These are phyloP conservation scores for Pinus tabuliformis DNA, from an alignment of 75 land plant species.

Conservation along the genomic window DNA sequence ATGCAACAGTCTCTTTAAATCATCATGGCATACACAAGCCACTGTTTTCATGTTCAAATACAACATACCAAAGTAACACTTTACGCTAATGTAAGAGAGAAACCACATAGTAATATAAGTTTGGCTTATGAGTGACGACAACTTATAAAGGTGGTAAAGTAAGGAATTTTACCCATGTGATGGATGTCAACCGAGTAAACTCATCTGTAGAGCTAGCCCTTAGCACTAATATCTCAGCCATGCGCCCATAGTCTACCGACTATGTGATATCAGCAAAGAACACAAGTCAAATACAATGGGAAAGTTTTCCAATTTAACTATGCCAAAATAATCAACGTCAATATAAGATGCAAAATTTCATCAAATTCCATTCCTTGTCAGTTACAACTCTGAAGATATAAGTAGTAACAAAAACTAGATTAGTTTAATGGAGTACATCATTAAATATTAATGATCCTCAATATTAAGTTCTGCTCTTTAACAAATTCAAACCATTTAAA, in stretches of 20 bases:
- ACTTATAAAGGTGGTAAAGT: not conserved
- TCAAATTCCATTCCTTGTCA: not conserved
- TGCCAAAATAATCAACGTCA: not conserved
- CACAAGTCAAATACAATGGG: not conserved
- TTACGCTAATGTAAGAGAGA: not conserved
- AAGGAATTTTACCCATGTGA: slow-evolving; percentile 77
- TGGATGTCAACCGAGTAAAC: slow-evolving; percentile 92
- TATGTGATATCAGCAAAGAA: slow-evolving; percentile 20
- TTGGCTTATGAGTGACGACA: not conserved
- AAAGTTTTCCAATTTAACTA: not conserved
- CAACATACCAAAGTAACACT: not conserved
- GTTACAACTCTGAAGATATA: slow-evolving; percentile 7
- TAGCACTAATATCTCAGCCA: slow-evolving; percentile 97
- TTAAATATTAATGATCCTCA: not conserved
- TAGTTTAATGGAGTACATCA: not conserved
- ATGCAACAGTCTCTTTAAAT: slow-evolving; percentile 8
- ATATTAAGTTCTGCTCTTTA: not conserved
- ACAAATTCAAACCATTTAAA: no score
- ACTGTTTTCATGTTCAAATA: not conserved
- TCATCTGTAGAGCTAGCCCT: slow-evolving; percentile 92
- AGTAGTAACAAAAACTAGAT: not conserved
- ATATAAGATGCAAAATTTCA: not conserved
- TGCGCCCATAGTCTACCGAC: slow-evolving; percentile 99
- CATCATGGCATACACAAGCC: not conserved
- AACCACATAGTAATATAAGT: not conserved